Conservation (phyloP, 2,329 filamentous ascomycete genomes). For the Aspergillus vadensis region DNA sequence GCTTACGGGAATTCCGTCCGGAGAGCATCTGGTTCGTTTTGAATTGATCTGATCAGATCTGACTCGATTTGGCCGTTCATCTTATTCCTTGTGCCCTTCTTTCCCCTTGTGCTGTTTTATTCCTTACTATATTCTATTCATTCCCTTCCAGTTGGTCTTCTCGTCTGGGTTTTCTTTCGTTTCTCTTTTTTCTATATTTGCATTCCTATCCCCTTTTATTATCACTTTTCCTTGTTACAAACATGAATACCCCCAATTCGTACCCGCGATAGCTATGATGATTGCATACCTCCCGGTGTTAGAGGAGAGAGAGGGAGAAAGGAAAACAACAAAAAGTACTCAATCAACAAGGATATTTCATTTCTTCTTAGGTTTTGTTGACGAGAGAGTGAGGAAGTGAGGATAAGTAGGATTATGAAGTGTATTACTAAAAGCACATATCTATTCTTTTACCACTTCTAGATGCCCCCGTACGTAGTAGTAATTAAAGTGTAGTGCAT, state of each 20-base stretch:
- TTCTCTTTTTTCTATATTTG: conserved; percentile 15
- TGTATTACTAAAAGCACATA: too few species aligned
- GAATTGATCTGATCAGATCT: background rate
- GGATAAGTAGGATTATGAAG: too few species aligned
- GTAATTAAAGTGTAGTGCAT: too few species aligned
- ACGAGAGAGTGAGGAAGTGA: background rate
- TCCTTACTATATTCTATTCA: background rate
- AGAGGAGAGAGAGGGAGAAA: background rate
- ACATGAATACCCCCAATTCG: conserved; percentile 1
- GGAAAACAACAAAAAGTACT: background rate
- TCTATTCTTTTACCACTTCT: too few species aligned
- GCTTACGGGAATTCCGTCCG: background rate
- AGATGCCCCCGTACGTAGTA: too few species aligned
- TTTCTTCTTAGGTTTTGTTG: background rate
- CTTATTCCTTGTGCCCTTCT: conserved; percentile 10
- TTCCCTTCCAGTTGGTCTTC: background rate
- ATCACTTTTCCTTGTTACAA: background rate
- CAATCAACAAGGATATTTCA: background rate
- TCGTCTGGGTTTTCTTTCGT: background rate
- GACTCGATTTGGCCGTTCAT: conserved; percentile 3
- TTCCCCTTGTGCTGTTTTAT: background rate
- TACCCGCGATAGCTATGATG: conserved; percentile 3
- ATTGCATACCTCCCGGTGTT: background rate
- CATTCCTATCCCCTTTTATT: conserved; percentile 1
- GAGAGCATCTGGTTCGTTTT: background rate